Base-by-base conservation (phyloP, 495 filamentous ascomycete species). In the Parmelia sp. region DNA sequence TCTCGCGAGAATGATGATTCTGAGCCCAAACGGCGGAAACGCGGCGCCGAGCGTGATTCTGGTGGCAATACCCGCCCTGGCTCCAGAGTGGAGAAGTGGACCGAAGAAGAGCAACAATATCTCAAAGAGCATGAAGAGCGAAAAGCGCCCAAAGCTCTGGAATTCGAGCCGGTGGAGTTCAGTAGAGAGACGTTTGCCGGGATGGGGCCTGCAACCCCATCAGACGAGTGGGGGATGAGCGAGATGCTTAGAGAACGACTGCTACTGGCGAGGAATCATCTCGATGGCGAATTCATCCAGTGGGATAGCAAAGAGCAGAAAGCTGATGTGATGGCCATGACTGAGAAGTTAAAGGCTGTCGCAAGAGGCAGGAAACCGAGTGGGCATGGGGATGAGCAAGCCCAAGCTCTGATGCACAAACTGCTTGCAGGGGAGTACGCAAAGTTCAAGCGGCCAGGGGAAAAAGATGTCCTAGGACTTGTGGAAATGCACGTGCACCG, bases 321-420 rank as follows among this genome's bases (percentile, higher is more conserved):
- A 62, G 53, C 69, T 9, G 70, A 75, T 59, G 76, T 76, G 39
- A 58, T 76, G 53, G 66, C 67, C 10, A 72, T 75, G 69, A 75
- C 73, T 27, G 75, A 76, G 62, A 75, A 76, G 65, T 70, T 68
- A 71, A 81, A 74, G 70, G 61, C 39, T 23, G 53, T 42, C 6
- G 31, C 7, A 53, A 23, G 8, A 55, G 55, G 70, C 7, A 76
- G 77, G 63, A 64, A 70, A 33, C 75, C 74, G 66, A 78, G 79
- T 17, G 64, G 76, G 65, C 72, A 75, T 19, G 79, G 90, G 59
- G 75, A 91, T 39, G 78, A 77, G 39, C 56, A 60, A 45, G 36
- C 42, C 6, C 80, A 82, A 60, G 78, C 79, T 8, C 74, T 97
- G 21, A 84, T 97, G 69, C 78, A 89, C 68, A 80, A 86, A 49